Percentiles rank a stretch among this genome's conserved stretches.
Evolutionary conservation across 2,329 filamentous ascomycete genomes (phyloP).

Genomic region (Colletotrichum sp.): DNA sequence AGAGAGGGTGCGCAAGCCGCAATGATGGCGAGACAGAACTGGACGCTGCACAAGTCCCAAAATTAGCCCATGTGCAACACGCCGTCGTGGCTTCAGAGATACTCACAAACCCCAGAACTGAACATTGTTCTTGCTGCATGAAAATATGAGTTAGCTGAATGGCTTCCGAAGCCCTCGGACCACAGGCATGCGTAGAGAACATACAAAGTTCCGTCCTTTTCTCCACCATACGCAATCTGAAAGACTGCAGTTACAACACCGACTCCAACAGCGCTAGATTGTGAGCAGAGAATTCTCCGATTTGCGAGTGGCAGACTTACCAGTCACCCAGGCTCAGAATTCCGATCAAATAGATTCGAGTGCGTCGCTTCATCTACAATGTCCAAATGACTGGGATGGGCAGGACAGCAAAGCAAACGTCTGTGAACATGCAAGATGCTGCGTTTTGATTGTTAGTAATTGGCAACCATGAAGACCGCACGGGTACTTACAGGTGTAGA

Average conservation of each 20-base stretch:
- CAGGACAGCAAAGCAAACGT: constrained; percentile 43
- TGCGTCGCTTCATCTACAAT: constrained; percentile 39
- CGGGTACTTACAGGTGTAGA: background rate
- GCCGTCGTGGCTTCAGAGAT: background rate
- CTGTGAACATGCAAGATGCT: constrained; percentile 45
- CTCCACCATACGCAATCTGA: constrained; percentile 28
- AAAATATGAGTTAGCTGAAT: fast-evolving
- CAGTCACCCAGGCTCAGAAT: constrained; percentile 2
- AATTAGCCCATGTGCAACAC: background rate
- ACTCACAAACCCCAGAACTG: background rate
- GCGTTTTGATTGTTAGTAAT: background rate
- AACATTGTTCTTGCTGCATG: background rate
- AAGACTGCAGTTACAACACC: constrained; percentile 41
- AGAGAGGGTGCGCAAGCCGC: background rate
- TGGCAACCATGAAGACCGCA: too few relatives aligned
- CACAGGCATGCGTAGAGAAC: background rate
- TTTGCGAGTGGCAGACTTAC: constrained; percentile 31
- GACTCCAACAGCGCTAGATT: constrained; percentile 39
- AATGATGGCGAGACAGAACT: background rate
- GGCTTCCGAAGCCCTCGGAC: fast-evolving
- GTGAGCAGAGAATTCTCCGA: constrained; percentile 22
- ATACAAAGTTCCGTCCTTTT: background rate
- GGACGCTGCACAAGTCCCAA: background rate
- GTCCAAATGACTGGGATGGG: constrained; percentile 45
- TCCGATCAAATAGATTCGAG: constrained; percentile 40